phyloP scores from a whole-genome alignment of 352 stramenopile genomes.

The Lagenidium giganteum region DNA sequence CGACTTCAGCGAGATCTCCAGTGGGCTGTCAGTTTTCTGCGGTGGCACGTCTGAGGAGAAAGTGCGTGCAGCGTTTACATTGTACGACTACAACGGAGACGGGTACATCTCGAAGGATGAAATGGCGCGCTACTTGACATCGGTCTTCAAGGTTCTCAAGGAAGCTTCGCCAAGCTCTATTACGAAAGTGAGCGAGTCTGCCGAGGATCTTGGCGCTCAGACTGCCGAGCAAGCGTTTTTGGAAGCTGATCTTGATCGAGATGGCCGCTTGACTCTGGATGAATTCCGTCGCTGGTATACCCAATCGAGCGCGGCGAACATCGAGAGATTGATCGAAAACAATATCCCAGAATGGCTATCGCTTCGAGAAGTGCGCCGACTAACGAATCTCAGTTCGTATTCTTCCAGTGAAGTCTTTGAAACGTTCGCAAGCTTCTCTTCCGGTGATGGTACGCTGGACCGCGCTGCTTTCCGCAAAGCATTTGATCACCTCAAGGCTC shows the following conservation, averaged over 20 bases:
- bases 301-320: constrained; percentile 61
- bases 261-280: constrained; percentile 62
- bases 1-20: constrained; percentile 85
- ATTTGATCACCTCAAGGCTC: constrained; percentile 45
- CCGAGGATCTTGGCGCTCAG: constrained; percentile 48
- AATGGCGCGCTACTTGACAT: constrained; percentile 81
- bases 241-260: constrained; percentile 62
- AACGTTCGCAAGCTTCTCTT: constrained; percentile 64
- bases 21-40: constrained; percentile 81
- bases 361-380: constrained; percentile 62
- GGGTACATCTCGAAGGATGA: constrained; percentile 81
- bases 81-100: constrained; percentile 85
- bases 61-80: constrained; percentile 64
- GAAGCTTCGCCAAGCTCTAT: constrained; percentile 54
- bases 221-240: constrained; percentile 74
- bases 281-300: constrained; percentile 86
- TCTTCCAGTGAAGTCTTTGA: constrained; percentile 72
- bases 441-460: constrained; percentile 57
- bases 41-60: constrained; percentile 76
- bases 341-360: constrained; percentile 75
- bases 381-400: constrained; percentile 73
- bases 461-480: constrained; percentile 57
- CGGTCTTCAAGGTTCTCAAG: constrained; percentile 82
- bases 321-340: constrained; percentile 75
- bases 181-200: constrained; percentile 44